Conservation (phyloP, 2,329 filamentous ascomycete genomes). For the Cordyceps javanica region DNA sequence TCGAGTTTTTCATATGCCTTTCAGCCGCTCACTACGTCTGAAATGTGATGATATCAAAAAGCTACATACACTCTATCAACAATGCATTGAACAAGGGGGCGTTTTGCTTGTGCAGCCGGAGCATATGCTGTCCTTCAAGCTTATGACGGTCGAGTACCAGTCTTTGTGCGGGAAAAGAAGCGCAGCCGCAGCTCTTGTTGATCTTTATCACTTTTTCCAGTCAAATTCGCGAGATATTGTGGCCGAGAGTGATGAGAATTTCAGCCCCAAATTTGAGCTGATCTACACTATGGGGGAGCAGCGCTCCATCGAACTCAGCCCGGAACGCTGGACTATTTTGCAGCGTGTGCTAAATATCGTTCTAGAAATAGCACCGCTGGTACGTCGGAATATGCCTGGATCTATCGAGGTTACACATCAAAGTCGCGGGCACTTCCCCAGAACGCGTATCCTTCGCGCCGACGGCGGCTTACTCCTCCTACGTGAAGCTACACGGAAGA, state of each 20-base stretch:
- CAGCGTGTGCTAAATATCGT: slow-evolving; percentile 26
- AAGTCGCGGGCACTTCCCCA: background rate
- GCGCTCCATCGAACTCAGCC: slow-evolving; percentile 42
- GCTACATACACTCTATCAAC: slow-evolving; percentile 34
- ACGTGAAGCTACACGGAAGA: background rate
- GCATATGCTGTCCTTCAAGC: slow-evolving; percentile 56
- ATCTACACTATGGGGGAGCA: slow-evolving; percentile 57
- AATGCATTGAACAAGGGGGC: slow-evolving; percentile 45
- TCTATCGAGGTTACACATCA: background rate
- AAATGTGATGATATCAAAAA: slow-evolving; percentile 20
- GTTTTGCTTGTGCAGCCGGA: slow-evolving; percentile 58
- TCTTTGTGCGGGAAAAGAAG: slow-evolving; percentile 20
- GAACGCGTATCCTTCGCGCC: slow-evolving; percentile 2
- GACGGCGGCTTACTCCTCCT: background rate
- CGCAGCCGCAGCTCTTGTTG: slow-evolving; percentile 29
- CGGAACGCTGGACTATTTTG: slow-evolving; percentile 50
- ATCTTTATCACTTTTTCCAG: slow-evolving; percentile 39
- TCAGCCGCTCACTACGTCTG: slow-evolving; percentile 45
- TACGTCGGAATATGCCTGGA: background rate
- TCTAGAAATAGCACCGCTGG: background rate
- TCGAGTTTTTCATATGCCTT: slow-evolving; percentile 51
- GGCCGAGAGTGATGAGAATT: slow-evolving; percentile 61
- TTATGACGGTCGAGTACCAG: slow-evolving; percentile 41
- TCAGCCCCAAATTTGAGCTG: slow-evolving; percentile 55
- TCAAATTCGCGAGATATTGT: slow-evolving; percentile 47